A percentile compares a stretch with the other conserved stretches of the same genome.
These are phyloP conservation scores for Rhododendron simsii DNA, from an alignment of 148 eudicot species.

Conservation along the genomic window DNA sequence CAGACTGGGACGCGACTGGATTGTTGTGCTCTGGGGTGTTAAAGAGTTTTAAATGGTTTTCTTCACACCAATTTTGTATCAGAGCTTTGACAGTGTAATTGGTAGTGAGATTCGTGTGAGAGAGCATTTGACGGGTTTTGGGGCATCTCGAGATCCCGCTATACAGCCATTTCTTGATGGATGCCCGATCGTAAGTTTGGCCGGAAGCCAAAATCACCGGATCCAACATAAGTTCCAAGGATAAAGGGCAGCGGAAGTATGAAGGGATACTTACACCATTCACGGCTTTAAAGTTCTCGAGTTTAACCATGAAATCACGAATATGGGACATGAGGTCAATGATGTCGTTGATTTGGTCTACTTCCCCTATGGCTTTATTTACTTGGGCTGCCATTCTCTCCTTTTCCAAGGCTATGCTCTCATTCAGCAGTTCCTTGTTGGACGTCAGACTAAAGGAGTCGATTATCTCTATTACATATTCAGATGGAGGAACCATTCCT, in stretches of 20 bases:
- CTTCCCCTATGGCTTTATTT: conserved; percentile 28
- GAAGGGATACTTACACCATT: conserved; percentile 58
- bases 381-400: conserved; percentile 50
- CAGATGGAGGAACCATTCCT: conserved; percentile 29
- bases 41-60: conserved; percentile 44
- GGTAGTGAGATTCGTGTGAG: conserved; percentile 64
- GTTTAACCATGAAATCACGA: conserved; percentile 45
- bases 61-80: conserved; percentile 79
- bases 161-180: conserved; percentile 83
- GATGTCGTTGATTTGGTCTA: conserved; percentile 37
- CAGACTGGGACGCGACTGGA: conserved; percentile 15
- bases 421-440: conserved; percentile 61
- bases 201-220: conserved; percentile 94
- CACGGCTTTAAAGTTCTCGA: conserved; percentile 40
- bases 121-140: conserved; percentile 55
- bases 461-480: conserved; percentile 39
- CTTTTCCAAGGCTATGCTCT: conserved; percentile 74
- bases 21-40: conserved; percentile 13
- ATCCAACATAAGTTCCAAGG: conserved; percentile 76
- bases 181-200: conserved; percentile 75
- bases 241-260: conserved; percentile 81
- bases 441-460: conserved; percentile 51
- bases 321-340: conserved; percentile 52
- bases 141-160: conserved; percentile 70
- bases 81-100: conserved; percentile 88